Evolutionary conservation across 2,329 filamentous ascomycete species (phyloP).

Genomic region (Aspergillus puulaauensis): DNA sequence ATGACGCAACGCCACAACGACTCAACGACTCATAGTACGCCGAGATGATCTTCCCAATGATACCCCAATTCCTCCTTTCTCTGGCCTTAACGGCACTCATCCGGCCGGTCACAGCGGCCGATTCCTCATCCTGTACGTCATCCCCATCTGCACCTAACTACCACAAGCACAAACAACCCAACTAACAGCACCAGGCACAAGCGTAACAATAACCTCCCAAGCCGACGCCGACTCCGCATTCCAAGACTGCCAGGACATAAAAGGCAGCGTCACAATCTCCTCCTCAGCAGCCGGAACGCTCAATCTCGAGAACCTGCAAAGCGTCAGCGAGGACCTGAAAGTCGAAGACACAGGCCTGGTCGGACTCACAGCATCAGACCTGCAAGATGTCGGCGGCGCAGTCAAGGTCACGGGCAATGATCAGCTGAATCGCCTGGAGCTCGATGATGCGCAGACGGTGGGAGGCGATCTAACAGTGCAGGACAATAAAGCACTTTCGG

Average conservation of each 20-base stretch:
- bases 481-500: slow-evolving; percentile 22
- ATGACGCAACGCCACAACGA: background rate
- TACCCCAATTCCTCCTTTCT: background rate
- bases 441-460: slow-evolving; percentile 19
- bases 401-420: slow-evolving; percentile 21
- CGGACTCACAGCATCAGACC: slow-evolving; percentile 19
- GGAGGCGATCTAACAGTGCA: slow-evolving; percentile 20
- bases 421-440: slow-evolving; percentile 18
- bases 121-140: background rate
- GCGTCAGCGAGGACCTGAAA: slow-evolving; percentile 25
- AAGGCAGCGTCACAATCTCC: slow-evolving; percentile 40
- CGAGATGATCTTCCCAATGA: background rate
- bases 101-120: background rate
- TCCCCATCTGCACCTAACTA: background rate
- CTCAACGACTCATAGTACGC: too few relatives aligned
- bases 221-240: slow-evolving; percentile 30
- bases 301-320: slow-evolving; percentile 39
- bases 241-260: slow-evolving; percentile 39
- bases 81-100: background rate
- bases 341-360: slow-evolving; percentile 17
- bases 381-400: slow-evolving; percentile 20
- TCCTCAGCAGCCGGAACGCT: slow-evolving; percentile 40
- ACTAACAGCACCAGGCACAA: slow-evolving; percentile 32
- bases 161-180: background rate
- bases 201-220: slow-evolving; percentile 43